Evolutionary conservation across 1,284 basidiomycete species (phyloP).

Genomic region (Hymenochaete sp.): DNA sequence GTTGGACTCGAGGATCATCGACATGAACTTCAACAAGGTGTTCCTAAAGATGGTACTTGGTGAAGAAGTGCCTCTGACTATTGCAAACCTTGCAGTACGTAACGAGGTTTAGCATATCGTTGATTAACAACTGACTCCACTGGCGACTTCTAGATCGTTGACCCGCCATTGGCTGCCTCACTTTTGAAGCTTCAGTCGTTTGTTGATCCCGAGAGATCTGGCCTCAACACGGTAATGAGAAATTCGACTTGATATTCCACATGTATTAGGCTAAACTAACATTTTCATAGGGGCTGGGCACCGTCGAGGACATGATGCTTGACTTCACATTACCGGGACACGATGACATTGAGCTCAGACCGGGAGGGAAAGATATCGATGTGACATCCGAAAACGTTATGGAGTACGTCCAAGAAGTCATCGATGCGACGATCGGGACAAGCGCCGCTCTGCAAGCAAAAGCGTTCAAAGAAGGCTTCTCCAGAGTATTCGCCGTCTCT

Average conservation of each 20-base stretch:
- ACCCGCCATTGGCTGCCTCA: constrained; percentile 78
- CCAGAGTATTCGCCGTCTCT: constrained; percentile 86
- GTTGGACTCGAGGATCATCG: constrained; percentile 95
- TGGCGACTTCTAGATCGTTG: constrained; percentile 51
- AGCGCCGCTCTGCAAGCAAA: constrained; percentile 70
- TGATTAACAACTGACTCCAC: constrained; percentile 10
- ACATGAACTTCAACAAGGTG: constrained; percentile 86
- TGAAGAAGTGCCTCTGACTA: constrained; percentile 73
- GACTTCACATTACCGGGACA: constrained; percentile 97
- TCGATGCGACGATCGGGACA: constrained; percentile 75
- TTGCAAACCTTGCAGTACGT: constrained; percentile 72
- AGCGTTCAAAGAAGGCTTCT: constrained; percentile 86
- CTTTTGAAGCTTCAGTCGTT: constrained; percentile 70
- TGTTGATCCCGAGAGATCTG: constrained; percentile 32
- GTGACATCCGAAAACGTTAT: constrained; percentile 84
- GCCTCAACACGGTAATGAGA: too few relatives aligned
- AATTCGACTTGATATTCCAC: background rate
- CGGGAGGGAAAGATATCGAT: constrained; percentile 67
- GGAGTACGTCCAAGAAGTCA: constrained; percentile 77
- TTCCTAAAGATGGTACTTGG: constrained; percentile 87
- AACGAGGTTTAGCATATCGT: constrained; percentile 1
- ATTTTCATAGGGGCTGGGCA: constrained; percentile 20
- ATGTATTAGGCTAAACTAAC: background rate
- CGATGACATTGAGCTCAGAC: constrained; percentile 40
- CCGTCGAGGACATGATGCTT: constrained; percentile 80